Evolutionary conservation across 2,329 filamentous ascomycete genomes (phyloP), one percentile per base, ranked within the genome.

Genomic region (Neofusicoccum cordaticola): DNA sequence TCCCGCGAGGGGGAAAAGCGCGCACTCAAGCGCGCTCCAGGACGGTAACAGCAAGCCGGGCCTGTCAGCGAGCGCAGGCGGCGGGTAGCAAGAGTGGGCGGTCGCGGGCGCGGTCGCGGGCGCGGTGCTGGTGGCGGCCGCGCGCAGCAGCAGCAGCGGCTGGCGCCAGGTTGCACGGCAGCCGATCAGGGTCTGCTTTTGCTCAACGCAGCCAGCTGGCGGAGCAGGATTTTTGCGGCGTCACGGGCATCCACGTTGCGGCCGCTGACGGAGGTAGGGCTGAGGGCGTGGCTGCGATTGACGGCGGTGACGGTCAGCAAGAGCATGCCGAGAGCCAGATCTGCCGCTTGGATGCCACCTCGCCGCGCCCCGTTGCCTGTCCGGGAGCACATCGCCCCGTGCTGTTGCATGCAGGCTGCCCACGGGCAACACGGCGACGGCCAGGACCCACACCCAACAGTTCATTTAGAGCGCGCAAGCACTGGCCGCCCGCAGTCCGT

Each of bases 1-100:
- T 60, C 56, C 56, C 56, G 56, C 56, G 56, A 60, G 56, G 56
- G 56, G 56, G n/a, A 60, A 60, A 60, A 60, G 41, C 56, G 56
- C 56, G 56, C 56, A 58, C 22, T 17, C 51, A 39, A 35, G 47
- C 47, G 47, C 22, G 47, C 45, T 22, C 11, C 22, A 45, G 51
- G 22, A 58, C 39, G 53, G 53, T 34, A 58, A 45, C 39, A 45
- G 39, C 39, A 45, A 45, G 53, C 53, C 39, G 53, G 41, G 53
- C 53, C 41, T 35, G 53, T 45, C 53, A 47, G 13, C 5, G 11
- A n/a, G 5, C 11, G 41, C 19, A 19, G 27, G 27, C 22, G 7
- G 15, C 22, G 27, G 52, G 52, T 39, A 57, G 52, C 52, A 57
- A 57, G 37, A 57, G 53, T 58, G 53, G 53, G 53, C 39, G 22